A percentile compares a stretch with the other conserved stretches of the same genome.
These are phyloP conservation scores for Bryoglossum gracile DNA, from an alignment of 495 filamentous ascomycete genomes.

Conservation along the genomic window DNA sequence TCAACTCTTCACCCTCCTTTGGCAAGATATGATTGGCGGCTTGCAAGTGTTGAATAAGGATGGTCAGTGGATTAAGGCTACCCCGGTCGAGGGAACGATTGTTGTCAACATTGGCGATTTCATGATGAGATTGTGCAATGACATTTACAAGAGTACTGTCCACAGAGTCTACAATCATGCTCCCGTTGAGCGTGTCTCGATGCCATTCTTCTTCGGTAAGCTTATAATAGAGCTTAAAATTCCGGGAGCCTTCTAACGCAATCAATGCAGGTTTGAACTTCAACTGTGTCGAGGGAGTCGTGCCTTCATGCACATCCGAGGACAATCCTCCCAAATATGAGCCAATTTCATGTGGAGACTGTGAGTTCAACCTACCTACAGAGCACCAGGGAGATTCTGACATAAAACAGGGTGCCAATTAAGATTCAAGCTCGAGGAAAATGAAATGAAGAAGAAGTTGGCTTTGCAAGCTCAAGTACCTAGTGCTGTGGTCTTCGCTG, in stretches of 20 bases:
- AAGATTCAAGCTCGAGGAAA: conserved; percentile 31
- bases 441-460: conserved; percentile 29
- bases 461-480: conserved; percentile 24
- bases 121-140: conserved; percentile 55
- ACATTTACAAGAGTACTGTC: conserved; percentile 52
- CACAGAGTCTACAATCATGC: conserved; percentile 21
- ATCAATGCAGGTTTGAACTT: conserved; percentile 32
- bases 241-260: neutral
- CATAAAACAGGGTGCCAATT: conserved; percentile 31
- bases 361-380: conserved; percentile 20
- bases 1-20: conserved; percentile 50
- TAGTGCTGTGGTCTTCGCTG: conserved; percentile 30
- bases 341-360: conserved; percentile 50
- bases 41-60: conserved; percentile 45
- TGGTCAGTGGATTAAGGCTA: conserved; percentile 47
- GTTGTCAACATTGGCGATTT: conserved; percentile 65
- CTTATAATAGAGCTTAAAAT: neutral
- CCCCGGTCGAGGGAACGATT: conserved; percentile 48
- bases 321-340: conserved; percentile 47
- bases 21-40: conserved; percentile 46
- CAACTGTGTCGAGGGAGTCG: conserved; percentile 40
- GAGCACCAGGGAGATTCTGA: neutral
- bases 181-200: conserved; percentile 33
- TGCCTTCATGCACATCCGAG: conserved; percentile 46
- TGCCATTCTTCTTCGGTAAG: conserved; percentile 51